A percentile compares a stretch with the other conserved stretches of the same genome.
phyloP scores from a whole-genome alignment of 441 rosid species.

The Omphalea diandra region DNA sequence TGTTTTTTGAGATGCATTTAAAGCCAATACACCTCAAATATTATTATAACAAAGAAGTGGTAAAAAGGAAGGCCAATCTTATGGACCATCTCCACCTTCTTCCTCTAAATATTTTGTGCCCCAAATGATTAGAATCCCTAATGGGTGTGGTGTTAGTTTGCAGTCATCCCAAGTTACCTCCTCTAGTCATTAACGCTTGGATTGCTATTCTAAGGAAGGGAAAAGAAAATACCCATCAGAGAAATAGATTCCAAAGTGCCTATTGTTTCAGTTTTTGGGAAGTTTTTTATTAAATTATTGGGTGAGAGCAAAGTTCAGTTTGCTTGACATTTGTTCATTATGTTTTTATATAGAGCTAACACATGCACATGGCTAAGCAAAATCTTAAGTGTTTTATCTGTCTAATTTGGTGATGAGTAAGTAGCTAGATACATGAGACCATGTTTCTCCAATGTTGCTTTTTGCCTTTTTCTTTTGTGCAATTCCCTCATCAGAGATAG shows the following conservation, averaged over 20 bases:
- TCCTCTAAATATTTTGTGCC: conserved; percentile 18
- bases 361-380: conserved; percentile 36
- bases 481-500: background rate
- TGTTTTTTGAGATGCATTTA: conserved; percentile 38
- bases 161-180: conserved; percentile 31
- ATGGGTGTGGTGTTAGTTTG: conserved; percentile 27
- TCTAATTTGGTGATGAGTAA: conserved; percentile 20
- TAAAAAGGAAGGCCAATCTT: background rate
- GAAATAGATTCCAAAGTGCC: conserved; percentile 31
- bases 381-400: conserved; percentile 11
- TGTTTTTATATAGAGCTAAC: conserved; percentile 27
- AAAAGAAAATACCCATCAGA: conserved; percentile 6
- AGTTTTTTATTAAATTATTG: conserved; percentile 22
- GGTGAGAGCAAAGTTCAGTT: conserved; percentile 3
- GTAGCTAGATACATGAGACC: conserved; percentile 25
- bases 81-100: conserved; percentile 10
- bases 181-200: conserved; percentile 30
- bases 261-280: conserved; percentile 19
- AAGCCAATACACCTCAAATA: too few species aligned
- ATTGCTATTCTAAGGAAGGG: conserved; percentile 14
- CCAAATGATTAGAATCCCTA: conserved; percentile 33
- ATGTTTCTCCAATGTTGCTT: conserved; percentile 41
- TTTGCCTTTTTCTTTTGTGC: conserved; percentile 9
- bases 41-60: background rate
- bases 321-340: conserved; percentile 15